Base-by-base conservation (phyloP, 306 rosid species). In the Vigna angularis region DNA sequence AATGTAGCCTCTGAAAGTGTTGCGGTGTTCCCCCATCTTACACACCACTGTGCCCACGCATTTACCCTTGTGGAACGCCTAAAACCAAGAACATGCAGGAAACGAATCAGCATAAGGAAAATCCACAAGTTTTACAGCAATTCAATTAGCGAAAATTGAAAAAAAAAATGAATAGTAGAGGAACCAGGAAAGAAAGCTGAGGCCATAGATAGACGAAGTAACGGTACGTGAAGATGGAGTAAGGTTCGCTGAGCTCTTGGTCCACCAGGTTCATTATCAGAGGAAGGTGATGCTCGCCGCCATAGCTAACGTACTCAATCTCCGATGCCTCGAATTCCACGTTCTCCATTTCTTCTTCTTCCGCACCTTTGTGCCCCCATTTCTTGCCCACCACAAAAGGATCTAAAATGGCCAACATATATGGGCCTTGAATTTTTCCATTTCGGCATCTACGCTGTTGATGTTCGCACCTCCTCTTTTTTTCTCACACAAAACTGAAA, bases 131-230 rank as follows among this genome's bases (percentile, higher is more conserved):
- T 3, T 49, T 8, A 2, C 48, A 0, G 50, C 12, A 52, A 53
- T 26, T 59, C 1, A 24, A 30, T 18, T 5, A 28, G 3, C 6
- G 1, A 36, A 1, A 64, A 6, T 15, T 18, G 24, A 71, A 38
- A 38, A 22, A 53, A 5, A 51, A 17, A 65, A 73, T n/a, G 1
- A 72, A 58, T 66, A 71, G 44, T 6, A 14, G 53, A 47, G 48
- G 44, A 38, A 90, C 97, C 93, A 95, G 84, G 83, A 91, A 95
- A 49, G 96, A 95, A 59, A 95, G 96, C 32, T 93, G 99, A 50
- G 99, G 98, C 97, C 99, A 95, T 34, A 91, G 91, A 59, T 95
- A 95, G 73, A 95, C 99, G 82, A 93, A 91, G 88, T 95, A 93
- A 47, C 98, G 91, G 83, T 93, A 95, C 15, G 99, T 95, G 90